Evolutionary conservation across 1,284 basidiomycete genomes (phyloP).

Genomic region (Wallemia hederae): DNA sequence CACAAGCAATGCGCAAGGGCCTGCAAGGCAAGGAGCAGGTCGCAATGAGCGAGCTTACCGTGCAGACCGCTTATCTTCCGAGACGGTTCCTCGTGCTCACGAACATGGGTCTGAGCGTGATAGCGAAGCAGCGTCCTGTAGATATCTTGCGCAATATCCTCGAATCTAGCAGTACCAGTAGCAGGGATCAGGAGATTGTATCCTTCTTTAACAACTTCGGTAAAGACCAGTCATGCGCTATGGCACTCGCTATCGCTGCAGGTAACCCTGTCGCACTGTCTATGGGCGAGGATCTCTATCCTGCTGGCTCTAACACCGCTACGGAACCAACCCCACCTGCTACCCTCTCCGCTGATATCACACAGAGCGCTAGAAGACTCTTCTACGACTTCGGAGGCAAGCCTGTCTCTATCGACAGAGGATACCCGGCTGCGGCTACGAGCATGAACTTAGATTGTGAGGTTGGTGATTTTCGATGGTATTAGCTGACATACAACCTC

Average conservation of each 20-base stretch:
- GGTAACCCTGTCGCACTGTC: slow-evolving; percentile 10
- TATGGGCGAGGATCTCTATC: not conserved
- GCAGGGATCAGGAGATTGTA: slow-evolving; percentile 8
- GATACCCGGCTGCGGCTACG: slow-evolving; percentile 22
- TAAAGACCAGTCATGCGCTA: slow-evolving; percentile 62
- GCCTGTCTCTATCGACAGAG: slow-evolving; percentile 43
- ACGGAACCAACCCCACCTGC: slow-evolving; percentile 23
- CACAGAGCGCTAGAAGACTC: slow-evolving; percentile 37
- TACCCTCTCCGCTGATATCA: slow-evolving; percentile 27
- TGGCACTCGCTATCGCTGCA: slow-evolving; percentile 41
- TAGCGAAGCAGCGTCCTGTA: slow-evolving; percentile 52
- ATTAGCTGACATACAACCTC: not conserved
- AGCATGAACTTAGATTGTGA: slow-evolving; percentile 14
- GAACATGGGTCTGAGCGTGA: slow-evolving; percentile 49
- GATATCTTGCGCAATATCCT: slow-evolving; percentile 35
- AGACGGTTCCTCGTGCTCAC: slow-evolving; percentile 61
- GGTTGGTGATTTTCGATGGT: not conserved
- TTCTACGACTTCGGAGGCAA: slow-evolving; percentile 60
- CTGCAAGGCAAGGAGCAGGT: slow-evolving; percentile 22
- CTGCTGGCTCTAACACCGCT: slow-evolving; percentile 1
- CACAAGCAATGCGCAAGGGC: slow-evolving; percentile 23
- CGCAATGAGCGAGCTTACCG: slow-evolving; percentile 39
- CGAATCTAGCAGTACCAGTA: slow-evolving; percentile 10
- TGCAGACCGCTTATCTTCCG: slow-evolving; percentile 39
- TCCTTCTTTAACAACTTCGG: slow-evolving; percentile 31